These are phyloP conservation scores for Rubia balearica DNA, from an alignment of 305 asterid species.

Conservation along the genomic window DNA sequence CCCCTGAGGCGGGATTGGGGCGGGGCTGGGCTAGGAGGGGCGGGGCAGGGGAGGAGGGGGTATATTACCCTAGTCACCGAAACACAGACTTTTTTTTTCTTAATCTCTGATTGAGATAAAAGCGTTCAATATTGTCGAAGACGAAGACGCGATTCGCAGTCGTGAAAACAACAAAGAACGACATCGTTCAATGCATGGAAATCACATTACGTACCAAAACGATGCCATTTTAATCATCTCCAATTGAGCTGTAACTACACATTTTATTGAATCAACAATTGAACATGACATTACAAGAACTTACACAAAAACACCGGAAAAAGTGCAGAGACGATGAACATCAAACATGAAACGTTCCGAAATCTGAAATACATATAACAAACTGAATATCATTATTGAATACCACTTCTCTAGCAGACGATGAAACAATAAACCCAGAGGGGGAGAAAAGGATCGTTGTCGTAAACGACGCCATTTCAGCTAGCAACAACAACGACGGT, in stretches of 20 bases:
- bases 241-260: neutral
- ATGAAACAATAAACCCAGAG: neutral
- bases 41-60: no score
- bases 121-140: no score
- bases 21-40: no score
- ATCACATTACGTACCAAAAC: neutral
- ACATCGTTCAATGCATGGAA: no score
- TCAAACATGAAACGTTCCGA: neutral
- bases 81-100: no score
- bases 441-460: no score
- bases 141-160: no score
- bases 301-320: neutral
- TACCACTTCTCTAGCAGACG: constrained; percentile 1
- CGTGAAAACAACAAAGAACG: no score
- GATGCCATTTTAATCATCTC: neutral
- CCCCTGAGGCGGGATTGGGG: no score
- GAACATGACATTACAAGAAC: neutral
- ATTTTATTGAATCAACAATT: neutral
- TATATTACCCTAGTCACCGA: no score
- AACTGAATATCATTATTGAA: neutral
- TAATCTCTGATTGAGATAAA: no score
- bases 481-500: neutral
- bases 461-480: no score
- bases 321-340: neutral
- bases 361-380: neutral